Evolutionary conservation across 306 rosid species (phyloP).

Genomic region (Pyrus bretschneideri): DNA sequence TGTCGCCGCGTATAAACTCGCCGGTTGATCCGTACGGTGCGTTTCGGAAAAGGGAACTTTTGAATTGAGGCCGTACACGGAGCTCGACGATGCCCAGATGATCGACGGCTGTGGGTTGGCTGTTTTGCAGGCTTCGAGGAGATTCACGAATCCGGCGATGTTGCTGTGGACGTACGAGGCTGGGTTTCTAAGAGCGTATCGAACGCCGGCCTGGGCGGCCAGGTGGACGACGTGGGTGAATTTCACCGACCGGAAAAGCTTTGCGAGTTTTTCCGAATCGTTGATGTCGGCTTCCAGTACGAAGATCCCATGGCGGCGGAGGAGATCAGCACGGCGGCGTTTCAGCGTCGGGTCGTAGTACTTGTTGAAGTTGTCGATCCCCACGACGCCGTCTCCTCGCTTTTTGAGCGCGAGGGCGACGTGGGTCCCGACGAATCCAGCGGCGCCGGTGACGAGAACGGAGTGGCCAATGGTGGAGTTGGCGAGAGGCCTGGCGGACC

Average conservation of each 20-base stretch:
- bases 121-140: conserved; percentile 6
- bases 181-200: conserved; percentile 37
- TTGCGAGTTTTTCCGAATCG: neutral
- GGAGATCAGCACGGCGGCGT: conserved; percentile 17
- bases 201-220: conserved; percentile 37
- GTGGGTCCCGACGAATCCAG: conserved; percentile 35
- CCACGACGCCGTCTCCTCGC: conserved; percentile 35
- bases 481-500: neutral
- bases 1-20: too few relatives aligned
- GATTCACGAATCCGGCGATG: conserved; percentile 28
- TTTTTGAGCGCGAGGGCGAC: conserved; percentile 28
- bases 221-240: conserved; percentile 42
- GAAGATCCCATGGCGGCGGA: conserved; percentile 12
- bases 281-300: conserved; percentile 32
- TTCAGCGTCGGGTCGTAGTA: conserved; percentile 19
- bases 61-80: too few relatives aligned
- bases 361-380: conserved; percentile 21
- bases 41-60: too few relatives aligned
- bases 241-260: conserved; percentile 18
- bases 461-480: neutral
- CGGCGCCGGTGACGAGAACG: conserved; percentile 35
- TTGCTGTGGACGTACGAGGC: conserved; percentile 30
- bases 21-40: too few relatives aligned
- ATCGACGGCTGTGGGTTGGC: conserved; percentile 28
- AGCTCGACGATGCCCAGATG: too few relatives aligned